Conservation (phyloP, 768 basidiomycete species). For the Podaxis sp. region DNA sequence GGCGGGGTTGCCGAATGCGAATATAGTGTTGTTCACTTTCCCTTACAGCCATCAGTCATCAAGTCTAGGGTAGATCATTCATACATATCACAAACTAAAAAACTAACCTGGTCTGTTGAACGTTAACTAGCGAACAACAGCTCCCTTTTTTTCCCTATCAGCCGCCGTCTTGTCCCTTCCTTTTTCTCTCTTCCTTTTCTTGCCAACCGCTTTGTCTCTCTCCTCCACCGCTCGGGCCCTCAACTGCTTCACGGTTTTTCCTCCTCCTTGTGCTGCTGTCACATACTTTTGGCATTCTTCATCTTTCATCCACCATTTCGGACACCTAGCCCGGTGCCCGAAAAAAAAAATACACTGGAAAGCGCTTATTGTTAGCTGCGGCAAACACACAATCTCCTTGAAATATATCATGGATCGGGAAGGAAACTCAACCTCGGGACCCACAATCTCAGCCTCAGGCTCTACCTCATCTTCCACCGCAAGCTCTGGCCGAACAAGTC, state of each 20-base stretch:
- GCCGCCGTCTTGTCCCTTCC: not conserved
- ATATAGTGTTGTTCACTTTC: not conserved
- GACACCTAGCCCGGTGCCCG: not conserved
- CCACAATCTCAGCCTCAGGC: not conserved
- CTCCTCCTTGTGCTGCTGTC: not conserved
- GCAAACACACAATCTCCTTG: not conserved
- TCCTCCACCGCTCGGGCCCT: not conserved
- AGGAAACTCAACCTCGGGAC: not conserved
- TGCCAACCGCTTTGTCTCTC: not conserved
- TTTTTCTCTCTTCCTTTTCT: not conserved
- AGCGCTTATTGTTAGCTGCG: not conserved
- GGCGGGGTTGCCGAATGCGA: not conserved
- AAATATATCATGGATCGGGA: not conserved
- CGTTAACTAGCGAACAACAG: not conserved
- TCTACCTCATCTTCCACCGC: not conserved
- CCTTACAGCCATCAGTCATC: conserved; percentile 1
- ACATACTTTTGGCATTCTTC: not conserved
- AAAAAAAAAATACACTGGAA: not conserved
- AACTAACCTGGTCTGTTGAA: conserved; percentile 1
- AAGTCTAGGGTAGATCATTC: conserved; percentile 2
- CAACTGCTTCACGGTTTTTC: not conserved
- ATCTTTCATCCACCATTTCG: not conserved
- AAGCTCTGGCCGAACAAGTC: not conserved
- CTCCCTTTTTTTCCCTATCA: not conserved
- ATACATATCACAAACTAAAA: conserved; percentile 1